Base-by-base conservation (phyloP, 768 basidiomycete species). In the Lentinus tigrinus region DNA sequence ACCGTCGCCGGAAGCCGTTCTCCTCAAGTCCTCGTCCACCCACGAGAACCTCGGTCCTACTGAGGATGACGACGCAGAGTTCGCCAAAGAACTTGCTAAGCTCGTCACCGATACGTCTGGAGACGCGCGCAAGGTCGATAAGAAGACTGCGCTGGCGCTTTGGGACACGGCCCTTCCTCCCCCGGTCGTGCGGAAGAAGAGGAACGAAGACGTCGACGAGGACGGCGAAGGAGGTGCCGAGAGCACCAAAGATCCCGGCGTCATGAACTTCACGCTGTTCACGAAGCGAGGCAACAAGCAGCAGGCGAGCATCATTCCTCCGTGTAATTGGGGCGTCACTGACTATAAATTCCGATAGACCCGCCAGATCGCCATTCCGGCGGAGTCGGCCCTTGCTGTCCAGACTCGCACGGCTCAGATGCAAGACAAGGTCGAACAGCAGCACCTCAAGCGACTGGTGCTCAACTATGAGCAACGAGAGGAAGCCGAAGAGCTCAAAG, bases 361-460 rank as follows among this genome's bases (percentile, higher is more conserved):
- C 21, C 90, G 92, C n/a, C 85, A 92, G 67, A 80, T 99, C 44
- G 88, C 93, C 47, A 86, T 99, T 42, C 97, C 97, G 10, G 77
- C 91, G 8, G 88, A 85, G 63, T 93, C 96, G 8, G 79, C 93
- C 2, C 79, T 99, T 28, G 97, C 96, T 0, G 80, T 95, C 49
- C 93, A 97, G 66, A 95, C 95, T 2, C 85, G 89, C 28, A 85
- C 90, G 2, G 93, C 97, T 42, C 97, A 98, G 68, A 77, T 92
- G 61, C 94, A 95, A 70, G 94, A 95, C 73, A 92, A 89, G 73
- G 93, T 92, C 7, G 97, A 99, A 69, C 96, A 98, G 65, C 94
- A 98, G 72, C 93, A 98, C 60, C 76, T 99, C 64, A 99, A 99
- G 77, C 85, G 88, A n/a, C 81, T 98, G 19, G 97, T 97, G 3